phyloP scores from a whole-genome alignment of 495 filamentous ascomycete genomes.

The Physcia stellaris region DNA sequence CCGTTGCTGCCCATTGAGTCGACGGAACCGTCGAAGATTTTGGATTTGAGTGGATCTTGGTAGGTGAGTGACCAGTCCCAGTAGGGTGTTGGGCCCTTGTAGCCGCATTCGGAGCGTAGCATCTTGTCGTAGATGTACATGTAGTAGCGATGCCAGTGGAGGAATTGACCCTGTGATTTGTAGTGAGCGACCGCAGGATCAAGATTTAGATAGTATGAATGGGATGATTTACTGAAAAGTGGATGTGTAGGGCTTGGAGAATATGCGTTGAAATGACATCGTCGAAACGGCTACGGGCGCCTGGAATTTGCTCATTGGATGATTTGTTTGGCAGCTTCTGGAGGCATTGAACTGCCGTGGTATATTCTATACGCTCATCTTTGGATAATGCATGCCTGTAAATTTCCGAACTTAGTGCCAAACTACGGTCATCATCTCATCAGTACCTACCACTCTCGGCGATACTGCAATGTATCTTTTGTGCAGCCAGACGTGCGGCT shows the following conservation, averaged over 20 bases:
- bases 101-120: constrained; percentile 57
- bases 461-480: neutral
- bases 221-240: constrained; percentile 41
- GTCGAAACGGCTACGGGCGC: constrained; percentile 47
- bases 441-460: neutral
- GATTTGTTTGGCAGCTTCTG: constrained; percentile 35
- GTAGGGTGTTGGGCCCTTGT: constrained; percentile 46
- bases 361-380: constrained; percentile 41
- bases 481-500: constrained; percentile 1
- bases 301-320: constrained; percentile 25
- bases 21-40: constrained; percentile 49
- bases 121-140: constrained; percentile 50
- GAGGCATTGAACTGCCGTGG: constrained; percentile 51
- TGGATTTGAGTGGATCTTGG: constrained; percentile 35
- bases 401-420: no score
- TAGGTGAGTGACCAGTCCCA: constrained; percentile 52
- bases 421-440: no score
- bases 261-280: constrained; percentile 61
- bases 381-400: constrained; percentile 34
- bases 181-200: no score
- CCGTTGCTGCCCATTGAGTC: constrained; percentile 53
- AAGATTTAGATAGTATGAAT: no score
- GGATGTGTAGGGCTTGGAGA: constrained; percentile 45
- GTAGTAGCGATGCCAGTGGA: constrained; percentile 61
- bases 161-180: constrained; percentile 48